Conservation (phyloP, 2,329 filamentous ascomycete genomes). For the Ceratocystis ficicola region DNA sequence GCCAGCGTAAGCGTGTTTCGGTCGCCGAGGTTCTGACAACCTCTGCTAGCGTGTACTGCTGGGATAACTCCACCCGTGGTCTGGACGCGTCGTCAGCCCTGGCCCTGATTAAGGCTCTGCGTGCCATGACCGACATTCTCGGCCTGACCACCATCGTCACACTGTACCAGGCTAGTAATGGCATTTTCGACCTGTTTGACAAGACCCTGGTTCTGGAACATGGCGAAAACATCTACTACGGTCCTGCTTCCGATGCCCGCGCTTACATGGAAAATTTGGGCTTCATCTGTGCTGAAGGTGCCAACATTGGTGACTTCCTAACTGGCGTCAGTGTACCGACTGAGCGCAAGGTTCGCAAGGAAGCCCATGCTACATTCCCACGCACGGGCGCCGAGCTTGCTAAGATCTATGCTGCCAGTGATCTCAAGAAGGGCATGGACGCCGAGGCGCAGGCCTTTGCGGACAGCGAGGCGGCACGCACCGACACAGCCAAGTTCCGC, state of each 20-base stretch:
- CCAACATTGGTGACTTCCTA: conserved; percentile 59
- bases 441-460: conserved; percentile 45
- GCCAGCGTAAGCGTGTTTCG: conserved; percentile 57
- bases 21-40: conserved; percentile 50
- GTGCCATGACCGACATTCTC: conserved; percentile 54
- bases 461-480: conserved; percentile 35
- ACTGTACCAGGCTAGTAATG: conserved; percentile 59
- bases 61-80: conserved; percentile 63
- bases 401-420: conserved; percentile 40
- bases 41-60: conserved; percentile 48
- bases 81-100: conserved; percentile 64
- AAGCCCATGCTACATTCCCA: conserved; percentile 34
- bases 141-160: conserved; percentile 55
- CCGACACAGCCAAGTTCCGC: conserved; percentile 42
- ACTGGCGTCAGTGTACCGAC: conserved; percentile 57
- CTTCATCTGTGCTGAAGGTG: conserved; percentile 53
- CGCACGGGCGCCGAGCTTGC: conserved; percentile 36
- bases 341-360: conserved; percentile 48
- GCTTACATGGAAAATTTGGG: conserved; percentile 56
- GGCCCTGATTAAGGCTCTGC: conserved; percentile 60
- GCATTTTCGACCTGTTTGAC: conserved; percentile 52
- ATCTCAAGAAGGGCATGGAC: conserved; percentile 39
- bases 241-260: conserved; percentile 46
- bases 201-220: conserved; percentile 48
- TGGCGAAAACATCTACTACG: conserved; percentile 51